A percentile compares a stretch with the other conserved stretches of the same genome.
Evolutionary conservation across 441 rosid species (phyloP).

Genomic region (Mallotus japonicus): DNA sequence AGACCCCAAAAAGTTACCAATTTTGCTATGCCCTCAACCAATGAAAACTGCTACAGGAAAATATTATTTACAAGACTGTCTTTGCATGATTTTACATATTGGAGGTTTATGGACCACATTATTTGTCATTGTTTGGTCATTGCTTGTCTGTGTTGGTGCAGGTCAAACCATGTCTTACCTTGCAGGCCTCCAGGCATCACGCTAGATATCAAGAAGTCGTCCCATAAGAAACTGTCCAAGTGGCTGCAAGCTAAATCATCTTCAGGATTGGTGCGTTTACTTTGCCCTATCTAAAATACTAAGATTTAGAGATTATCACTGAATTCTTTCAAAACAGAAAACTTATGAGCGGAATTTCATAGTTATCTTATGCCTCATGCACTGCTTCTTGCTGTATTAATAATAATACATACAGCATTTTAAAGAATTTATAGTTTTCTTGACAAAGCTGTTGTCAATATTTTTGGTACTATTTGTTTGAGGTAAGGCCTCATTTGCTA

Average conservation of each 20-base stretch:
- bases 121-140: neutral
- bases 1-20: too few species aligned
- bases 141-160: constrained; percentile 32
- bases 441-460: neutral
- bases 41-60: too few species aligned
- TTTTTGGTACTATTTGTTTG: neutral
- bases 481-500: neutral
- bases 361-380: neutral
- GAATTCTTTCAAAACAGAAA: neutral
- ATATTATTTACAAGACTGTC: too few species aligned
- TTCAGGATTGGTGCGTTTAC: constrained; percentile 62
- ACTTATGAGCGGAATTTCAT: neutral
- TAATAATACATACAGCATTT: neutral
- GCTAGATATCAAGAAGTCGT: constrained; percentile 85
- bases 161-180: constrained; percentile 87
- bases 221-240: constrained; percentile 87
- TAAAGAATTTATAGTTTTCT: neutral
- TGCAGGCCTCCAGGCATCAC: constrained; percentile 80
- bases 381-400: neutral
- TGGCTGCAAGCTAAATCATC: constrained; percentile 92
- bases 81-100: too few species aligned
- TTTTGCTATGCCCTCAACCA: too few species aligned
- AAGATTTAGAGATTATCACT: neutral
- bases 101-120: neutral
- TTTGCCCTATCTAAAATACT: neutral